A percentile compares a stretch with the other conserved stretches of the same genome.
Evolutionary conservation across 768 basidiomycete species (phyloP).

Genomic region (Collybia mongolica): DNA sequence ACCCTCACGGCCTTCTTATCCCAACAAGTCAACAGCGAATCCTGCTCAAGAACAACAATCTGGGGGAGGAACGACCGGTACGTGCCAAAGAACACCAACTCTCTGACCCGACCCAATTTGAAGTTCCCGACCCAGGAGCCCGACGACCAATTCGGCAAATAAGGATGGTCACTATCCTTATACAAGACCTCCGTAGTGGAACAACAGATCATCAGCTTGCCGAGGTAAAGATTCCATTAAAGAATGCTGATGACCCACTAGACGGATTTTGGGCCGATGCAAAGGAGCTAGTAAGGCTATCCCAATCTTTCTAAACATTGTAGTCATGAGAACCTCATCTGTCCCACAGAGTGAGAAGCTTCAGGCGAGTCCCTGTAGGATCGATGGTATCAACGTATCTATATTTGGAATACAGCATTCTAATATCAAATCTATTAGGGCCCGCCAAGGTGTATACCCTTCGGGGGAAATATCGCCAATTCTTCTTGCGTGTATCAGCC

Average conservation of each 20-base stretch:
- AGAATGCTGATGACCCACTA: conserved; percentile 39
- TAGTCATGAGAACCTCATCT: background rate
- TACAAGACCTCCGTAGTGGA: conserved; percentile 58
- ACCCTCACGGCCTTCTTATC: too few species aligned
- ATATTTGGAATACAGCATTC: background rate
- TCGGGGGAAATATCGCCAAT: conserved; percentile 68
- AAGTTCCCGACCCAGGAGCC: background rate
- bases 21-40: background rate
- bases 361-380: conserved; percentile 60
- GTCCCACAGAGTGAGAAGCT: conserved; percentile 43
- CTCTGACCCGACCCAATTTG: background rate
- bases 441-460: conserved; percentile 65
- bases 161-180: conserved; percentile 66
- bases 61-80: background rate
- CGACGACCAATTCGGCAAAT: conserved; percentile 20
- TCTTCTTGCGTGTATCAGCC: conserved; percentile 60
- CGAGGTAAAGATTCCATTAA: conserved; percentile 65
- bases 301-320: too few species aligned
- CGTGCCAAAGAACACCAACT: background rate
- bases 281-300: conserved; percentile 48
- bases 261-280: conserved; percentile 76
- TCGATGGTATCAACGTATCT: conserved; percentile 54
- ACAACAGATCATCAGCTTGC: conserved; percentile 56
- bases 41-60: background rate
- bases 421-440: conserved; percentile 34